A percentile compares a stretch with the other conserved stretches of the same genome.
Conservation (phyloP, 2,329 filamentous ascomycete species). For the Alternaria brassicae region DNA sequence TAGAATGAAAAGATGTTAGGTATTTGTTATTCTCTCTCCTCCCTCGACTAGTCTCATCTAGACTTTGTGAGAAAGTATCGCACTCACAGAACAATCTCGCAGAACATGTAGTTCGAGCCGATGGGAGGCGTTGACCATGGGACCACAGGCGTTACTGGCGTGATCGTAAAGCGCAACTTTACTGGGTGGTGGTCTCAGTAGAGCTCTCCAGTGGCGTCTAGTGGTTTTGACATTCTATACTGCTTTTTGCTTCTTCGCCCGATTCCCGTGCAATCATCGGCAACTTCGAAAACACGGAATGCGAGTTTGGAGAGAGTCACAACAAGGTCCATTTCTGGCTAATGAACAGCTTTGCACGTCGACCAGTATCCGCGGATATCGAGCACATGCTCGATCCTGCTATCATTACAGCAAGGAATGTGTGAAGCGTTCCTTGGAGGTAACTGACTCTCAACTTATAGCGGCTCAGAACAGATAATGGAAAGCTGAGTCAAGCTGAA, state of each 20-base stretch:
- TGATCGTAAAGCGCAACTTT: neutral
- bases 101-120: neutral
- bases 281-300: neutral
- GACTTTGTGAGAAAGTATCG: no score
- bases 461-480: neutral
- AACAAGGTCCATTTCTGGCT: neutral
- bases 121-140: neutral
- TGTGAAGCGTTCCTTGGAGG: neutral
- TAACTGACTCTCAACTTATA: neutral
- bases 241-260: neutral
- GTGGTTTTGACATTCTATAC: neutral
- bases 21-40: no score
- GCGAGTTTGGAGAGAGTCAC: neutral
- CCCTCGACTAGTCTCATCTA: no score
- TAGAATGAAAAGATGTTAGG: no score
- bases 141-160: neutral
- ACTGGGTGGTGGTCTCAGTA: neutral
- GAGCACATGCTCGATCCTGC: neutral
- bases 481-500: neutral
- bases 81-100: no score
- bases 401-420: neutral
- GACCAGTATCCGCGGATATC: neutral
- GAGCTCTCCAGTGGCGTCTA: neutral
- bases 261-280: neutral
- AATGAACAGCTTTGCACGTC: neutral